phyloP scores from a whole-genome alignment of 192 early-diverging fungal species.

The Dispira simplex region DNA sequence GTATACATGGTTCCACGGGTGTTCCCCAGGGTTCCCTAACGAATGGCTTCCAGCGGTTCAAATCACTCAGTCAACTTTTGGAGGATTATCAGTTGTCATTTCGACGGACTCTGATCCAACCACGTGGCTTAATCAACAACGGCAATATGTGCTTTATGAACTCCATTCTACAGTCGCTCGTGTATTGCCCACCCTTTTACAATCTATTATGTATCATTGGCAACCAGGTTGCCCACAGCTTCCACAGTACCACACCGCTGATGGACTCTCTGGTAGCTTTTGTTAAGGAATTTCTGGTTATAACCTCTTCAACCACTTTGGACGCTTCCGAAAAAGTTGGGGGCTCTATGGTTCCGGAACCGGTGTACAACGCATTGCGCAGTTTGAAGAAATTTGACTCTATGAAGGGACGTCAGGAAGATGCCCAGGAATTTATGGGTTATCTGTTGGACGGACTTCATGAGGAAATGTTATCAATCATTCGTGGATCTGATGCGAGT shows the following conservation, averaged over 20 bases:
- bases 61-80: neutral
- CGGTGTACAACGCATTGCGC: constrained; percentile 81
- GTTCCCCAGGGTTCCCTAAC: neutral
- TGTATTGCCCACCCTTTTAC: constrained; percentile 87
- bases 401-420: constrained; percentile 85
- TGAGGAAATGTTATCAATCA: constrained; percentile 55
- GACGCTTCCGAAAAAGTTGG: constrained; percentile 13
- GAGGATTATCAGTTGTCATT: constrained; percentile 1
- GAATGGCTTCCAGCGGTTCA: neutral
- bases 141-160: constrained; percentile 99
- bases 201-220: constrained; percentile 59
- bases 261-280: constrained; percentile 68
- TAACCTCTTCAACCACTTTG: neutral
- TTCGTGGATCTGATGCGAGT: neutral
- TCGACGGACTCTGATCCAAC: constrained; percentile 32
- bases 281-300: constrained; percentile 19
- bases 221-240: constrained; percentile 44
- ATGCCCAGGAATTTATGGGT: constrained; percentile 92
- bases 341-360: constrained; percentile 80
- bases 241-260: constrained; percentile 64
- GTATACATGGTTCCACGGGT: neutral
- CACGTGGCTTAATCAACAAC: constrained; percentile 87
- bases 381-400: constrained; percentile 65
- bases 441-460: constrained; percentile 89
- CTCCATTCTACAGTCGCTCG: constrained; percentile 83